Evolutionary conservation across 805 yeast genomes (phyloP), one percentile per base, ranked within the genome.

Genomic region (Candida chilensis): DNA sequence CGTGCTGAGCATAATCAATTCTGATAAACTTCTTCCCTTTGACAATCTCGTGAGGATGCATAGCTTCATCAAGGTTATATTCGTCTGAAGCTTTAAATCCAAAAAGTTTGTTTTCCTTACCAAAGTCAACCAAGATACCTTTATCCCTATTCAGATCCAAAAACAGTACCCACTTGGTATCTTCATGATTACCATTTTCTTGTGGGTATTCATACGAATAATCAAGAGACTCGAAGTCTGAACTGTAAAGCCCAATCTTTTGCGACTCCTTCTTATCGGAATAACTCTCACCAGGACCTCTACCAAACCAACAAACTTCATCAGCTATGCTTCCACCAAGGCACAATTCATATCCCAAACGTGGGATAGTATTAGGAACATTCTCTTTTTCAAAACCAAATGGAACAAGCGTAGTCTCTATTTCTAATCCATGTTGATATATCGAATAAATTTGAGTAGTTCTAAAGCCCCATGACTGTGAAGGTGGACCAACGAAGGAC

Each of bases 201-300:
- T 57, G 62, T 1, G 62, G 61, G 24, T 41, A 51, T 11, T 55
- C 60, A 34, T 55, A 56, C 17, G 28, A 27, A 24, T 37, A 41
- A 30, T 44, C 47, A 14, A 52, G 36, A 1, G 40, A 39, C 4
- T 27, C 34, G 13, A 35, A 40, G 3, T 34, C 19, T n/a, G 32
- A 20, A 7, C 27, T 26, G 32, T 41, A 41, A 2, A 45, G 20
- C 4, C 57, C 62, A 21, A 52, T 27, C 25, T 30, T 38, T 17
- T 44, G 48, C 10, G 48, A 50, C 13, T 38, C 42, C 24, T 43
- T 40, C 31, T 51, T 48, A 32, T 57, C 64, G 11, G 47, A 35
- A 35, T 57, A 57, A 16, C 54, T 40, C 35, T 56, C 62, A 5
- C 48, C 56, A 5, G 58, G 59, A 6, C 59, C 59, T 13, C 51